Evolutionary conservation across 257 asterid genomes (phyloP).

Genomic region (Jacaranda copaia): DNA sequence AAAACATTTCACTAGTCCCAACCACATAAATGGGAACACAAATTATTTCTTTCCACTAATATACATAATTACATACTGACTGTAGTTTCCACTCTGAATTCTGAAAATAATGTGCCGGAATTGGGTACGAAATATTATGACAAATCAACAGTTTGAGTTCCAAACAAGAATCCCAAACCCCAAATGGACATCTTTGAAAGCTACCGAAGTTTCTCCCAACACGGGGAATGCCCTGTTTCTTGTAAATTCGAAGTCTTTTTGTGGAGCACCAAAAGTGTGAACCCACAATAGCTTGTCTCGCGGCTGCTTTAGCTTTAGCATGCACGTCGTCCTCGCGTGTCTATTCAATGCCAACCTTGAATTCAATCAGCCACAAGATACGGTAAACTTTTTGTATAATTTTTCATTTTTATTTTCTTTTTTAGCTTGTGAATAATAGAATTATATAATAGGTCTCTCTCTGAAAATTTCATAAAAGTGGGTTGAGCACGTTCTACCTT

Average conservation of each 20-base stretch:
- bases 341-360: background rate
- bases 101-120: background rate
- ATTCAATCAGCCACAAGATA: constrained; percentile 9
- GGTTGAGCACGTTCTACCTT: no score
- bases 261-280: constrained; percentile 39
- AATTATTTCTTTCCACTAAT: background rate
- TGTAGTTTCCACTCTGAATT: no score
- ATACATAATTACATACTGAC: no score
- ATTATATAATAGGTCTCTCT: no score
- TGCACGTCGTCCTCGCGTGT: background rate
- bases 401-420: background rate
- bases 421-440: no score
- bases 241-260: constrained; percentile 4
- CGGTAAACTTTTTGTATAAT: background rate
- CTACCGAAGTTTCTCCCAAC: background rate
- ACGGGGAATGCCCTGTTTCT: background rate
- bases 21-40: constrained; percentile 3
- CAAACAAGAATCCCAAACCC: background rate
- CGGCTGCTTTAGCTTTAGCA: background rate
- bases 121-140: background rate
- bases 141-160: background rate
- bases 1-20: background rate
- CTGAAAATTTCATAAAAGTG: no score
- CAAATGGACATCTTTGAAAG: constrained; percentile 4
- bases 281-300: constrained; percentile 29